phyloP scores from a whole-genome alignment of 208 protist genomes.

The Paratrypanosoma confusum region DNA sequence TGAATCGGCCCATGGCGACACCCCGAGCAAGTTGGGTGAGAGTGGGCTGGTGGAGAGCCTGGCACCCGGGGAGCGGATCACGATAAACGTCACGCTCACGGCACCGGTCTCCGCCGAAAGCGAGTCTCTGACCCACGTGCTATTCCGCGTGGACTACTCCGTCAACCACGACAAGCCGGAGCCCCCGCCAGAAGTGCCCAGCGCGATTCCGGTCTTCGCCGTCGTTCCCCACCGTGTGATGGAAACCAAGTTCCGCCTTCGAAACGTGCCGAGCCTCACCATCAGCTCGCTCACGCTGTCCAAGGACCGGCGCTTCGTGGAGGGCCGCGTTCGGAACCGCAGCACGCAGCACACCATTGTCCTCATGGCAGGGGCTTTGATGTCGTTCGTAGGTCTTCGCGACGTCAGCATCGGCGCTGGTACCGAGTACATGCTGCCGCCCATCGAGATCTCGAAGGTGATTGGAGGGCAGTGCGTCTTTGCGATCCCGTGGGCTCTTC shows the following conservation, averaged over 20 bases:
- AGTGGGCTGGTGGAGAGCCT: conserved; percentile 18
- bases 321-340: conserved; percentile 60
- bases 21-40: conserved; percentile 21
- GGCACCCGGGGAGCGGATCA: conserved; percentile 45
- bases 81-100: conserved; percentile 39
- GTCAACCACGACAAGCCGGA: conserved; percentile 44
- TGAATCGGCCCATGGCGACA: too few relatives aligned
- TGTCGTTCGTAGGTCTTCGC: conserved; percentile 47
- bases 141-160: conserved; percentile 69
- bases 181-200: conserved; percentile 52
- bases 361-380: conserved; percentile 35
- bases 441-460: conserved; percentile 63
- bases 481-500: conserved; percentile 57
- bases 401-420: conserved; percentile 60
- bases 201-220: conserved; percentile 75
- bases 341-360: conserved; percentile 66
- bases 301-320: conserved; percentile 54
- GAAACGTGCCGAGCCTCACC: conserved; percentile 47
- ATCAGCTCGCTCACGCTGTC: conserved; percentile 47
- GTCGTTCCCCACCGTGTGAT: conserved; percentile 74
- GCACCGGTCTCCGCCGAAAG: conserved; percentile 35
- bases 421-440: conserved; percentile 68
- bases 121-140: conserved; percentile 40
- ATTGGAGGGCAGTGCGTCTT: conserved; percentile 12
- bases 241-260: conserved; percentile 77